These are phyloP conservation scores for Dioscorea alata DNA, from an alignment of 106 monocot species.

Conservation along the genomic window DNA sequence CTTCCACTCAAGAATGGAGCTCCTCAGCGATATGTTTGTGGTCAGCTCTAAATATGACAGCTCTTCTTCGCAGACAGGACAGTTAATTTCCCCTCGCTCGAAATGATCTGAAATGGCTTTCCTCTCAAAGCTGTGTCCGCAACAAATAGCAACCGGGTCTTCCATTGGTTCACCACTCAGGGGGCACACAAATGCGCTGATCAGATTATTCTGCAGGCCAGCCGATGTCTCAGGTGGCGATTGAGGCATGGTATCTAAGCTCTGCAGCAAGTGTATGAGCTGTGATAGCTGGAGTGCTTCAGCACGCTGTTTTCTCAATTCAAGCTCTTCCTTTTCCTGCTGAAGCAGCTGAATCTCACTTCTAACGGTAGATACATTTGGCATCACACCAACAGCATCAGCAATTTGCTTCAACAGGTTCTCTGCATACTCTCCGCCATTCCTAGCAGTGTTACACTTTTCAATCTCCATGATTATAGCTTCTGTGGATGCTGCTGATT, in stretches of 20 bases:
- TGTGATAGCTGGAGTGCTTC: constrained; percentile 5
- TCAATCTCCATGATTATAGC: neutral
- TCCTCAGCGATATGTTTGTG: constrained; percentile 7
- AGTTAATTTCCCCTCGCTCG: neutral
- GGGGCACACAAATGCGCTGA: constrained; percentile 9
- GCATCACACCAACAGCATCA: neutral
- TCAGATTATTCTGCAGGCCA: neutral
- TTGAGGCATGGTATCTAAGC: neutral
- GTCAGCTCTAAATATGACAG: constrained; percentile 6
- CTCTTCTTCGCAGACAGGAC: constrained; percentile 1
- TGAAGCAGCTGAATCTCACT: neutral
- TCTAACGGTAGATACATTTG: neutral
- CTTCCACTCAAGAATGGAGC: constrained; percentile 15
- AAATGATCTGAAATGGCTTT: constrained; percentile 4
- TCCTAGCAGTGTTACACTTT: no score
- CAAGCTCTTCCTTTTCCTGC: constrained; percentile 7
- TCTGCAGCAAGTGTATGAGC: constrained; percentile 1
- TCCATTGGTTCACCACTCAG: constrained; percentile 5
- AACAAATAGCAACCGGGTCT: constrained; percentile 13
- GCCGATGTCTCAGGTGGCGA: neutral
- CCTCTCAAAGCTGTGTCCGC: constrained; percentile 26
- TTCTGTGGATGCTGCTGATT: neutral
- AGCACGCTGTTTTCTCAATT: constrained; percentile 5
- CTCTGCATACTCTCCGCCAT: neutral
- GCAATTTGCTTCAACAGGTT: constrained; percentile 1